Conservation (phyloP, 1,139 yeast genomes). For the Blastobotrys ciferrii region DNA sequence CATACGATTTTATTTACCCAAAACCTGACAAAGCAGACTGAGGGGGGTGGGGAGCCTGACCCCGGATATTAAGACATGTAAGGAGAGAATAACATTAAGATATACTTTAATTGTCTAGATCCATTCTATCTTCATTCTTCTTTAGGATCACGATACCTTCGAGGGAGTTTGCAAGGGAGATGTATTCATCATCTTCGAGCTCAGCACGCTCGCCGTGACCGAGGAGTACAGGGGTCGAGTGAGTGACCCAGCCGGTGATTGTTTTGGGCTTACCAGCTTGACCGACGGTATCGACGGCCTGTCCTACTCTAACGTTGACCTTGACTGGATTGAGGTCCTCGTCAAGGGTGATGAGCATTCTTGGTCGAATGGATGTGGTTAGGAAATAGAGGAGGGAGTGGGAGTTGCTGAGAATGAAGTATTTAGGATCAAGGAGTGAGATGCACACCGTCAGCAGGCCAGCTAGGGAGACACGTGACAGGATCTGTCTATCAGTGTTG, state of each 20-base stretch:
- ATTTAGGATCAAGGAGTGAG: constrained; percentile 80
- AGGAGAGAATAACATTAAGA: too few relatives aligned
- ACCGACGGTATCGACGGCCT: constrained; percentile 97
- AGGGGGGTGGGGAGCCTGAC: too few relatives aligned
- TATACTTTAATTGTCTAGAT: constrained; percentile 47
- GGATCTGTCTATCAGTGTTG: constrained; percentile 81
- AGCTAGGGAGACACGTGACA: constrained; percentile 88
- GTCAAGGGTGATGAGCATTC: constrained; percentile 90
- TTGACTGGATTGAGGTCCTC: constrained; percentile 85
- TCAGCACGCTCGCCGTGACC: constrained; percentile 97
- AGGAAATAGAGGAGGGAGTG: constrained; percentile 82
- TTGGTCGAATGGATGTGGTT: constrained; percentile 87
- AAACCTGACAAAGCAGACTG: too few relatives aligned
- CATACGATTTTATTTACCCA: too few relatives aligned
- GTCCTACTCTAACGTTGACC: constrained; percentile 97
- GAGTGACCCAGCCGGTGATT: constrained; percentile 99
- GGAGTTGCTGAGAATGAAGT: constrained; percentile 61
- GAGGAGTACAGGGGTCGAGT: constrained; percentile 91
- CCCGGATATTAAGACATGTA: too few relatives aligned
- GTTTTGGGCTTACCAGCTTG: constrained; percentile 99
- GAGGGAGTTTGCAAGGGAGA: constrained; percentile 73
- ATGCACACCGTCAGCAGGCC: constrained; percentile 83
- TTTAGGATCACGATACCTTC: constrained; percentile 92
- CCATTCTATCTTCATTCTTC: constrained; percentile 87
- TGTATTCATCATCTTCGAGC: constrained; percentile 90